Evolutionary conservation across 1,284 basidiomycete species (phyloP).

Genomic region (Ceratobasidium sp.): DNA sequence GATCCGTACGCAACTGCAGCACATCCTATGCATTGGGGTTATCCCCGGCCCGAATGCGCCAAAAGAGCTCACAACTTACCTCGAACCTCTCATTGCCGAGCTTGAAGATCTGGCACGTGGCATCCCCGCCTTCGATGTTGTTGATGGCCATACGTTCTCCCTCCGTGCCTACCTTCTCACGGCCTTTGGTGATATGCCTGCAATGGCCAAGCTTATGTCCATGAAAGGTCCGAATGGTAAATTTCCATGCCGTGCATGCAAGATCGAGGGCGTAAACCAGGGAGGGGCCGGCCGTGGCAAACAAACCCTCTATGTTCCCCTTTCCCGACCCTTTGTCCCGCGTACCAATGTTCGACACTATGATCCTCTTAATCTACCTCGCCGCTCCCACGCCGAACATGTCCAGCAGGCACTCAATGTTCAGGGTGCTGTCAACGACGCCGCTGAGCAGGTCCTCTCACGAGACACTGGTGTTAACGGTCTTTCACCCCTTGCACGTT

Average conservation of each 20-base stretch:
- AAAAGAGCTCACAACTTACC: constrained; percentile 42
- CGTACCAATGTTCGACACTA: constrained; percentile 1
- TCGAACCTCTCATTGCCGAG: constrained; percentile 41
- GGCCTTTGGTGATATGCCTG: constrained; percentile 42
- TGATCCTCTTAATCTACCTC: constrained; percentile 33
- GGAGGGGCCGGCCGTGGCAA: neutral
- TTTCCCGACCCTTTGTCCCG: neutral
- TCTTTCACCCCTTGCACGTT: neutral
- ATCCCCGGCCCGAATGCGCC: constrained; percentile 41
- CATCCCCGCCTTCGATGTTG: constrained; percentile 30
- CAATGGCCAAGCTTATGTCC: constrained; percentile 41
- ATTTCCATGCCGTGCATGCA: constrained; percentile 41
- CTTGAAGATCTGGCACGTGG: constrained; percentile 38
- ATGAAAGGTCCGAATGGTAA: constrained; percentile 42
- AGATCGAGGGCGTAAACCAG: constrained; percentile 35
- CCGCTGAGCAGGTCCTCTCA: neutral
- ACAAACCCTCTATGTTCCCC: constrained; percentile 33
- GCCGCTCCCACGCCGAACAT: constrained; percentile 27
- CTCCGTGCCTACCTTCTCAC: constrained; percentile 40
- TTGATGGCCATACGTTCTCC: constrained; percentile 15
- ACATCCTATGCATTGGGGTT: constrained; percentile 41
- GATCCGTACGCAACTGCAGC: constrained; percentile 37
- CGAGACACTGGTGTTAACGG: constrained; percentile 38
- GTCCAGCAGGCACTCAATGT: constrained; percentile 17
- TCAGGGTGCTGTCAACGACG: neutral